These are phyloP conservation scores for Collybia mongolica DNA, from an alignment of 768 basidiomycete genomes.

Conservation along the genomic window DNA sequence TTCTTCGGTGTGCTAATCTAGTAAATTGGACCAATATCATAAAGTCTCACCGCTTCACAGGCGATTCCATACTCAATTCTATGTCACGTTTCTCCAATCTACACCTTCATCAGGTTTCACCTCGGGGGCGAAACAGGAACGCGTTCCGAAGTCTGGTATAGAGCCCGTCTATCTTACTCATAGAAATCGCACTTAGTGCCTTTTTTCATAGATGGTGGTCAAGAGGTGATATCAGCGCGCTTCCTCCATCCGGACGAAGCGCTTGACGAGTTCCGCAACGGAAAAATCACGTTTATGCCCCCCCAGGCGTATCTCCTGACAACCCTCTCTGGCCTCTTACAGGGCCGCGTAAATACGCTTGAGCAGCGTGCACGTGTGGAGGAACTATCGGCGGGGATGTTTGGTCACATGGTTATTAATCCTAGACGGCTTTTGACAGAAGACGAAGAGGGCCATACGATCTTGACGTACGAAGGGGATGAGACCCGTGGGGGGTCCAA, in stretches of 20 bases:
- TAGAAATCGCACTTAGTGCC: neutral
- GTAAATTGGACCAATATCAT: neutral
- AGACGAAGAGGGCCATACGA: slow-evolving; percentile 41
- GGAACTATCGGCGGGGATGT: slow-evolving; percentile 48
- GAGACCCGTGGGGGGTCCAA: slow-evolving; percentile 60
- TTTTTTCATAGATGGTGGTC: slow-evolving; percentile 49
- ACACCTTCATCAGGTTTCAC: slow-evolving; percentile 46
- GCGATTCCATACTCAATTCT: slow-evolving; percentile 74
- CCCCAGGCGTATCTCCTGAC: slow-evolving; percentile 72
- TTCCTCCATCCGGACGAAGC: slow-evolving; percentile 58
- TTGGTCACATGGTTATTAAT: slow-evolving; percentile 62
- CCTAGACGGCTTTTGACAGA: slow-evolving; percentile 39
- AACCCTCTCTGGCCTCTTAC: slow-evolving; percentile 55
- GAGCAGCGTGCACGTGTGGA: slow-evolving; percentile 46
- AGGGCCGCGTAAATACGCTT: slow-evolving; percentile 35
- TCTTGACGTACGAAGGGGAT: slow-evolving; percentile 70
- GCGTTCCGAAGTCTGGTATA: slow-evolving; percentile 56
- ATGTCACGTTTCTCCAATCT: slow-evolving; percentile 55
- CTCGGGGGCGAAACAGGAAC: slow-evolving; percentile 53
- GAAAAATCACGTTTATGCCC: slow-evolving; percentile 63
- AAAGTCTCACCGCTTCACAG: slow-evolving; percentile 29
- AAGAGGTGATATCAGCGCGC: slow-evolving; percentile 68
- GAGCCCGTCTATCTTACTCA: neutral
- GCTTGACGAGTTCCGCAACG: slow-evolving; percentile 47
- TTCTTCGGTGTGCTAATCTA: slow-evolving; percentile 41